These are phyloP conservation scores for Hemisphaericaspora xylofermentans DNA, from an alignment of 1,139 yeast species.

Conservation along the genomic window DNA sequence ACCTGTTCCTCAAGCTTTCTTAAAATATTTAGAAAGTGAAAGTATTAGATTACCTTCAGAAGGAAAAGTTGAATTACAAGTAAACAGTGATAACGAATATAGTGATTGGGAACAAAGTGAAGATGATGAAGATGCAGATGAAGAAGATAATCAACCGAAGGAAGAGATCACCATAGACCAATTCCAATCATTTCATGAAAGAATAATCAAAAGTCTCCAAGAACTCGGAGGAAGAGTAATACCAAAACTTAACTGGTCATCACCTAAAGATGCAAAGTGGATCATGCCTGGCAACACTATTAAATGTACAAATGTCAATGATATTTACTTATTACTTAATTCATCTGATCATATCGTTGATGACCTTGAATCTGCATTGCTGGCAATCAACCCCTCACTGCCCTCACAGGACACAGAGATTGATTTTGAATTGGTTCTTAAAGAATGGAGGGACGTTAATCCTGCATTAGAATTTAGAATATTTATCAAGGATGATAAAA, in stretches of 20 bases:
- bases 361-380: constrained; percentile 75
- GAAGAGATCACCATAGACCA: constrained; percentile 13
- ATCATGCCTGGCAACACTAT: constrained; percentile 75
- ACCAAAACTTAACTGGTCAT: constrained; percentile 95
- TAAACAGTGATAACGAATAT: constrained; percentile 60
- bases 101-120: constrained; percentile 70
- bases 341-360: constrained; percentile 86
- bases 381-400: constrained; percentile 24
- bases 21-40: constrained; percentile 71
- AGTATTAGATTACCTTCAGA: constrained; percentile 68
- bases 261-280: constrained; percentile 95
- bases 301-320: constrained; percentile 68
- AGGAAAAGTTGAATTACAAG: constrained; percentile 29
- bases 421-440: constrained; percentile 64
- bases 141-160: not conserved
- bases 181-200: constrained; percentile 60
- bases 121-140: constrained; percentile 4
- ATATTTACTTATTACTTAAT: constrained; percentile 74
- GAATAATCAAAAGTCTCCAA: constrained; percentile 41
- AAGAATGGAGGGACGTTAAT: constrained; percentile 77
- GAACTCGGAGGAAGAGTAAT: constrained; percentile 59
- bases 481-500: constrained; percentile 60
- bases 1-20: constrained; percentile 67
- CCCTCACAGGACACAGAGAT: constrained; percentile 1
- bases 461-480: constrained; percentile 92